Evolutionary conservation across 495 filamentous ascomycete species (phyloP).

Genomic region (Neurospora sp.): DNA sequence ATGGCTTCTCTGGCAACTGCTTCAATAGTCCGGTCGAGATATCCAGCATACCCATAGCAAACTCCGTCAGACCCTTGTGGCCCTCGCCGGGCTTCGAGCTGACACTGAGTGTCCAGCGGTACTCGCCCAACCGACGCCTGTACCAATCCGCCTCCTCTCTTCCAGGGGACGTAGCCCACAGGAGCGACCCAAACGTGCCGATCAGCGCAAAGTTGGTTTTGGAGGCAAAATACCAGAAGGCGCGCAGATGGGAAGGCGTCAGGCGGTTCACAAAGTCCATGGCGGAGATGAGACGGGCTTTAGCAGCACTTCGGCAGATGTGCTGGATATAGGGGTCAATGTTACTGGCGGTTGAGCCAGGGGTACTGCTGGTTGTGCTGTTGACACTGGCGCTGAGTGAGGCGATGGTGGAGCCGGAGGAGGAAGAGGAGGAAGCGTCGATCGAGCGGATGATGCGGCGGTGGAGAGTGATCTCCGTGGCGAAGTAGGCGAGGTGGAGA

Average conservation of each 20-base stretch:
- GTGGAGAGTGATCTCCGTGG: constrained; percentile 77
- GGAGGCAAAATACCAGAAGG: constrained; percentile 76
- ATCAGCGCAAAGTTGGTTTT: constrained; percentile 75
- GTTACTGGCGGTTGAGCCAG: constrained; percentile 6
- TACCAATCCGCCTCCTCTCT: constrained; percentile 96
- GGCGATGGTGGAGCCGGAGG: constrained; percentile 3
- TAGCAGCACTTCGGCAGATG: constrained; percentile 88
- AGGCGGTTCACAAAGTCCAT: constrained; percentile 73
- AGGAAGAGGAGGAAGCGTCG: constrained; percentile 27
- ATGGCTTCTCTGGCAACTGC: constrained; percentile 46
- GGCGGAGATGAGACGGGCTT: constrained; percentile 64
- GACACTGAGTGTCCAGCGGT: constrained; percentile 86
- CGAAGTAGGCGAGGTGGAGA: constrained; percentile 75
- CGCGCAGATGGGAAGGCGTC: constrained; percentile 56
- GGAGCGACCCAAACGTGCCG: constrained; percentile 67
- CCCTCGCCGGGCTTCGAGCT: constrained; percentile 64
- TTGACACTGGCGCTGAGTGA: neutral
- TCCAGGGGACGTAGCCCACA: constrained; percentile 78
- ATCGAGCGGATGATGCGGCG: constrained; percentile 70
- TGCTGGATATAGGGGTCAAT: constrained; percentile 70
- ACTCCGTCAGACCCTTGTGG: constrained; percentile 51
- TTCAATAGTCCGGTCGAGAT: constrained; percentile 46
- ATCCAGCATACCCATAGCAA: constrained; percentile 66
- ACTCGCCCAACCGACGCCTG: constrained; percentile 71
- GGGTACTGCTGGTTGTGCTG: constrained; percentile 1